Conservation (phyloP, 164 flowering plant genomes). For the Echeveria elegans region DNA sequence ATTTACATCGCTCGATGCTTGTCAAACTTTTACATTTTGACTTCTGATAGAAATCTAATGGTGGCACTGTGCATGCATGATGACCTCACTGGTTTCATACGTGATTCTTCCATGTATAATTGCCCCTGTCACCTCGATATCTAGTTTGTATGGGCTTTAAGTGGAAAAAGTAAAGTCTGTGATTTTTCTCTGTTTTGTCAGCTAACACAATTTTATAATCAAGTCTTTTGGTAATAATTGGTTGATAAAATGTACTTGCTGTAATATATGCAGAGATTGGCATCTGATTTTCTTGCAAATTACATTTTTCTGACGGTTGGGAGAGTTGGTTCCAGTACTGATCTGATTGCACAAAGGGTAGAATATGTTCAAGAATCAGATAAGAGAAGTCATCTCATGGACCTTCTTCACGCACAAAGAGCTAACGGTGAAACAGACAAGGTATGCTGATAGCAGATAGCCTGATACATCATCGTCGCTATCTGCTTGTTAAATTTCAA, state of each 20-base stretch:
- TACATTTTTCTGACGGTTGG: slow-evolving; percentile 59
- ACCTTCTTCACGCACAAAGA: too few relatives aligned
- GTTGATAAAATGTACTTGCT: slow-evolving; percentile 1
- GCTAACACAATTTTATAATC: neutral
- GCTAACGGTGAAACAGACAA: slow-evolving; percentile 41
- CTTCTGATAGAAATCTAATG: neutral
- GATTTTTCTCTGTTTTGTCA: neutral
- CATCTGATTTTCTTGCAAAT: slow-evolving; percentile 41
- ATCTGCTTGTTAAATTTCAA: neutral
- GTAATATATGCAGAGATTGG: slow-evolving; percentile 40
- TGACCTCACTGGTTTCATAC: neutral
- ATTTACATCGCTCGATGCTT: neutral
- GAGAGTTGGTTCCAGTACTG: slow-evolving; percentile 64
- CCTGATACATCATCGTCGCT: too few relatives aligned
- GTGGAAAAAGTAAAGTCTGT: neutral
- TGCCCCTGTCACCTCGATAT: neutral
- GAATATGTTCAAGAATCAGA: slow-evolving; percentile 48
- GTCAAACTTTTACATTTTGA: neutral
- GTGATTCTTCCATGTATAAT: neutral
- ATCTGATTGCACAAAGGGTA: slow-evolving; percentile 52
- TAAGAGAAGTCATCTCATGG: too few relatives aligned
- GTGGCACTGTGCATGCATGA: neutral
- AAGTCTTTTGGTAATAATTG: neutral
- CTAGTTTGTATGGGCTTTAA: neutral
- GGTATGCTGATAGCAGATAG: slow-evolving; percentile 20